These are phyloP conservation scores for Saccharum spontaneum DNA, from an alignment of 176 grass and related monocot genomes.

Conservation along the genomic window DNA sequence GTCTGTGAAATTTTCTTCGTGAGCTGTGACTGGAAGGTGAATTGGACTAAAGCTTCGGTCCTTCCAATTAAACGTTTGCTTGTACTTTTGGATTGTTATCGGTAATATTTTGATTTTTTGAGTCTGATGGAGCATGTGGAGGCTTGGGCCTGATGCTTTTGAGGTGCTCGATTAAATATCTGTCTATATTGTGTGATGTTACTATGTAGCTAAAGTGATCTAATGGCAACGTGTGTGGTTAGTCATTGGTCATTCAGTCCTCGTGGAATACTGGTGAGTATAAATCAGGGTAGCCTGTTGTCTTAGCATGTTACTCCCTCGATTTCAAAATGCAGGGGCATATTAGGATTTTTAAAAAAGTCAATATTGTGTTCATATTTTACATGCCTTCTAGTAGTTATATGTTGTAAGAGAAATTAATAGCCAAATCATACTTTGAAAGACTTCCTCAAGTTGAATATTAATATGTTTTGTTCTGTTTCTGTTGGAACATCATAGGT, in stretches of 20 bases:
- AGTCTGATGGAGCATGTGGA: background rate
- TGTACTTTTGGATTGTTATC: background rate
- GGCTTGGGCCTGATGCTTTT: conserved; percentile 3
- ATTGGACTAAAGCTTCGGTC: background rate
- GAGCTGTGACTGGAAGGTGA: background rate
- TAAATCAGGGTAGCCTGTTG: background rate
- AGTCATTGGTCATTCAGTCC: background rate
- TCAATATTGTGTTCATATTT: background rate
- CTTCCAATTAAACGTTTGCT: background rate
- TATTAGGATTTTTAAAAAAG: background rate
- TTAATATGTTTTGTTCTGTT: background rate
- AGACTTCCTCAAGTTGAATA: background rate
- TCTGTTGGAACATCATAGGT: conserved; percentile 34
- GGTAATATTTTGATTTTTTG: background rate
- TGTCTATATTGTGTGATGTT: background rate
- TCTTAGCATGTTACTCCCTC: background rate
- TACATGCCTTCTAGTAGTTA: background rate
- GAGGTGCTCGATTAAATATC: background rate
- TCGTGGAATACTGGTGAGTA: background rate
- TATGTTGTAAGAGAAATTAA: background rate
- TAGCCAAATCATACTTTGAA: background rate
- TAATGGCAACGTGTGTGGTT: background rate
- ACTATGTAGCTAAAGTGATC: background rate
- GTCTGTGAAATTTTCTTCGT: conserved; percentile 24
- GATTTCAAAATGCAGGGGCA: background rate